Base-by-base conservation (phyloP, 768 basidiomycete species). In the Boletus reticuloceps region DNA sequence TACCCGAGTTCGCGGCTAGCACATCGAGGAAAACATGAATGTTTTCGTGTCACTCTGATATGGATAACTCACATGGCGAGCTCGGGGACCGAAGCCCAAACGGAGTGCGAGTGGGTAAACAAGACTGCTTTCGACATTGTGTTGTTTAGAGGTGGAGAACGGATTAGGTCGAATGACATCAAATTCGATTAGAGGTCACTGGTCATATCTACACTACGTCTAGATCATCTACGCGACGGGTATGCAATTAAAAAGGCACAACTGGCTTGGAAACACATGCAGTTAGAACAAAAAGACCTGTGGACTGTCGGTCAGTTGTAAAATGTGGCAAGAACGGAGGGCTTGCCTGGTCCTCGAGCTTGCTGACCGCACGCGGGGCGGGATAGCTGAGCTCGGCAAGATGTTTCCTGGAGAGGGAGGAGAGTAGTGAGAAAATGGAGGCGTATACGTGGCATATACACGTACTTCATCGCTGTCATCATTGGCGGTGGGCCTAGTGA, bases 311-410 rank as follows among this genome's bases (percentile, higher is more conserved):
- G 58, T 70, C 27, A 71, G 66, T 12, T n/a, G 31, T n/a, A 27
- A n/a, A 29, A 12, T 17, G 36, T 20, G 6, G n/a, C 9, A n/a
- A 16, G 2, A 5, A 27, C 9, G 1, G 32, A 31, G 12, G 0
- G 56, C 61, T 39, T 68, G 88, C 91, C 82, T 91, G 84, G 70
- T 98, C 95, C 51, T 82, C 87, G 45, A 95, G 83, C 78, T 98
- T 99, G 83, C 90, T 94, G 74, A 97, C 81, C 8, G 92, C 84
- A 59, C 89, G 83, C 6, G 97, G 93, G 27, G 86, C 83, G 41
- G 92, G 88, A 76, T 93, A 97, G 61, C 83, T 85, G 67, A 99
- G 84, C 50, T 88, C 89, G 29, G 83, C 87, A 20, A 99, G 82
- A 69, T 96, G 86, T 81, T 89, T 93, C 79, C 92, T 94, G 58